These are phyloP conservation scores for Phyllosticta paracitricarpa DNA, from an alignment of 2,329 filamentous ascomycete genomes.

Conservation along the genomic window DNA sequence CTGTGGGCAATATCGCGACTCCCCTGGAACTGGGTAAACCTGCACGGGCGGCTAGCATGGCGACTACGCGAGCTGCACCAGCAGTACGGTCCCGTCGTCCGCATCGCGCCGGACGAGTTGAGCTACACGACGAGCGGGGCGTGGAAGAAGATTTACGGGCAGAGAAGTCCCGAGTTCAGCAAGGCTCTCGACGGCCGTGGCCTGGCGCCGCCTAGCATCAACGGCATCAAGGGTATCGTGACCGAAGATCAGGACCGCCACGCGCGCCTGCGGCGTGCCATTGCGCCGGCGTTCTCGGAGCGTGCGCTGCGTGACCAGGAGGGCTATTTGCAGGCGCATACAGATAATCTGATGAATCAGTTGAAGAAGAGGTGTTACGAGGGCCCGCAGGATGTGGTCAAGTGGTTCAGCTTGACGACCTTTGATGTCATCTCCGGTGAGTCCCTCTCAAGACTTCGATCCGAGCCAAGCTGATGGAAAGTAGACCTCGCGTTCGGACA, in stretches of 20 bases:
- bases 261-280: constrained; percentile 27
- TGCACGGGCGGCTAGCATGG: neutral
- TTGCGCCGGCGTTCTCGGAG: constrained; percentile 32
- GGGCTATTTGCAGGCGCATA: neutral
- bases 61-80: constrained; percentile 21
- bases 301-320: constrained; percentile 17
- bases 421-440: constrained; percentile 10
- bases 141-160: constrained; percentile 35
- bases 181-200: neutral
- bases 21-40: constrained; percentile 12
- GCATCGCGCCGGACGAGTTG: constrained; percentile 30
- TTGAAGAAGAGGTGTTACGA: neutral
- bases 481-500: constrained; percentile 20
- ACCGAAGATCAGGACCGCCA: constrained; percentile 16
- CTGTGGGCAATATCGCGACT: constrained; percentile 21
- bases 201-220: neutral
- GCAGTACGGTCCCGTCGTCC: constrained; percentile 33
- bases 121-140: constrained; percentile 26
- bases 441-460: neutral
- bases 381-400: neutral
- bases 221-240: neutral
- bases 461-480: neutral
- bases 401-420: neutral
- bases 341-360: constrained; percentile 19
- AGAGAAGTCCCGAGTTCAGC: neutral